These are phyloP conservation scores for Microsporum audouinii DNA, from an alignment of 2,329 filamentous ascomycete species.

Conservation along the genomic window DNA sequence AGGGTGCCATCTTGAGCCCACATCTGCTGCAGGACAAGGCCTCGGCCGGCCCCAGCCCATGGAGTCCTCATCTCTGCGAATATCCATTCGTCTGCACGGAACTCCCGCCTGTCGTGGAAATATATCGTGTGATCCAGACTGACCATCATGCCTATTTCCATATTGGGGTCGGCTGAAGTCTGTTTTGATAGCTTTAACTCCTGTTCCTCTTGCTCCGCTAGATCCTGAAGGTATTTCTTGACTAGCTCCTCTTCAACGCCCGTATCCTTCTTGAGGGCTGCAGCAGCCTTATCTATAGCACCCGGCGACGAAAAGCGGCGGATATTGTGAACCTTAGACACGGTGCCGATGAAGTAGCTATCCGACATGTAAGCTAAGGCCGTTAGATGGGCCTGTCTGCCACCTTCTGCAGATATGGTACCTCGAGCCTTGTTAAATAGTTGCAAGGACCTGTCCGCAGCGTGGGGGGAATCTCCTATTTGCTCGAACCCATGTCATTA, in stretches of 20 bases:
- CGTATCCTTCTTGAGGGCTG: conserved; percentile 33
- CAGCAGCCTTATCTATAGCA: conserved; percentile 30
- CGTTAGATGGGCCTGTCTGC: conserved; percentile 67
- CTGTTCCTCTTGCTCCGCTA: conserved; percentile 32
- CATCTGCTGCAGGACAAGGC: conserved; percentile 39
- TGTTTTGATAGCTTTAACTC: conserved; percentile 21
- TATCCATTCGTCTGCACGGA: conserved; percentile 42
- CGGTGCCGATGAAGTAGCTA: conserved; percentile 84
- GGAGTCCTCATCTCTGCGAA: conserved; percentile 40
- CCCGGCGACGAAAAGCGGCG: conserved; percentile 56
- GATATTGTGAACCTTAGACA: conserved; percentile 67
- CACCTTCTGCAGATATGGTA: conserved; percentile 59
- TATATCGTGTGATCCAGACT: conserved; percentile 42
- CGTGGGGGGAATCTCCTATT: conserved; percentile 34
- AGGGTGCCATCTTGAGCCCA: conserved; percentile 39
- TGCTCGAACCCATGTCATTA: neutral
- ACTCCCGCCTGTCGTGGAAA: conserved; percentile 39
- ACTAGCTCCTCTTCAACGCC: conserved; percentile 34
- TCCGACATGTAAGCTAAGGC: conserved; percentile 91
- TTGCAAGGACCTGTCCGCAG: conserved; percentile 56
- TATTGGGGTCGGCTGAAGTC: conserved; percentile 18
- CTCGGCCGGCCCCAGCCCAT: conserved; percentile 41
- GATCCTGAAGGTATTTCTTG: conserved; percentile 29
- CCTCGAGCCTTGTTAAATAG: conserved; percentile 46
- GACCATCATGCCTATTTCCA: conserved; percentile 41